Evolutionary conservation across 2,329 filamentous ascomycete genomes (phyloP), one percentile per base, ranked within the genome.

Genomic region (Microcera coccophila): DNA sequence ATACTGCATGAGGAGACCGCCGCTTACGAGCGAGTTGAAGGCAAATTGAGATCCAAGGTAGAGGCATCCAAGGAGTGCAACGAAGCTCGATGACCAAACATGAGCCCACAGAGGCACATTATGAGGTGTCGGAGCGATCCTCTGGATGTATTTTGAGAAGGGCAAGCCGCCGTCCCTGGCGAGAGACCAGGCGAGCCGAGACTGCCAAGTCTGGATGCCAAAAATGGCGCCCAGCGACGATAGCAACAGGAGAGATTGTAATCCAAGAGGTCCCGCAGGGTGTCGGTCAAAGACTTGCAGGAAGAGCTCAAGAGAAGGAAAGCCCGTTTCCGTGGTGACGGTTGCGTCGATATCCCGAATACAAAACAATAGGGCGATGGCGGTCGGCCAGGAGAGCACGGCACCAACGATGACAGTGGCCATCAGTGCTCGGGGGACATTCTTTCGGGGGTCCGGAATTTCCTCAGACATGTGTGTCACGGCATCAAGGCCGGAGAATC

Each of bases 381-480:
- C 74, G 57, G 77, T 76, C 34, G 76, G 59, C 42, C 74, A 67
- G 15, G 74, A 74, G 0, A 71, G 72, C 18, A 70, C 36, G n/a
- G 72, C 71, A 24, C 73, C 69, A n/a, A 67, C 66, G 1, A 70
- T 46, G 1, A 79, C 72, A 0, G 75, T 71, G 15, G 78, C 65
- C 64, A 70, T 78, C 48, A 79, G 77, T 3, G 74, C 69, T 14
- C 64, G 64, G 0, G 76, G 76, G 0, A 70, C 72, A 42, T 76
- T 77, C 26, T 62, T 70, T 21, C 74, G 62, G 2, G 76, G 75
- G 4, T 66, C 61, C 1, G 76, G 75, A 2, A 79, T 75, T 52
- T 79, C 76, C 49, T 80, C 76, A 2, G 76, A 72, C 65, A 80
- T 71, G 54, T 81, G 77, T 28, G 79, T 77, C 24, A 77, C 76